Evolutionary conservation across 2,329 filamentous ascomycete genomes (phyloP).

Genomic region (Cephalotrichum gorgonifer): DNA sequence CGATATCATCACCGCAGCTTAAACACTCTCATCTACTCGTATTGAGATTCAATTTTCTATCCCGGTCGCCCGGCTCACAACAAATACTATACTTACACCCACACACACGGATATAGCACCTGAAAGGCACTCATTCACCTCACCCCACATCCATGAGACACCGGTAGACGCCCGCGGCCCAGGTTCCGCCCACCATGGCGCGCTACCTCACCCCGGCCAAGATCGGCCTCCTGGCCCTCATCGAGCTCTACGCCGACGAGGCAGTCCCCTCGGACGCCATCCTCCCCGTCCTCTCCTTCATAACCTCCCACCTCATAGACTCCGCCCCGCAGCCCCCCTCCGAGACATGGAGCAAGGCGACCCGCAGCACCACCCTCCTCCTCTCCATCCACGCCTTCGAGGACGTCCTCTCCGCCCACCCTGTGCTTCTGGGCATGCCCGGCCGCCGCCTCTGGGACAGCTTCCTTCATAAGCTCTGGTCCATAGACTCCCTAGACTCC

Average conservation of each 20-base stretch:
- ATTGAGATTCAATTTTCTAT: no score
- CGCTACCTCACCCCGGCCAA: conserved; percentile 85
- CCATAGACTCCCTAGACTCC: conserved; percentile 69
- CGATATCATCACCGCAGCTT: no score
- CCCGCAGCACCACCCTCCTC: conserved; percentile 39
- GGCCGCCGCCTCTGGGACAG: conserved; percentile 81
- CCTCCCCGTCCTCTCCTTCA: conserved; percentile 67
- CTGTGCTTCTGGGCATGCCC: conserved; percentile 48
- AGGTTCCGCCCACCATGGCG: no score
- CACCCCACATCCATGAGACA: no score
- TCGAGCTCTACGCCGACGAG: neutral
- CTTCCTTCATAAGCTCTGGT: conserved; percentile 74
- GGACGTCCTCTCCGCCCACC: conserved; percentile 40
- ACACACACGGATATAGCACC: no score
- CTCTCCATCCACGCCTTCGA: conserved; percentile 50
- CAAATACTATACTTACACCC: no score
- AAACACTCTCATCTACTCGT: no score
- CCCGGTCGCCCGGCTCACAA: no score
- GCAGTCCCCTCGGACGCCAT: conserved; percentile 43
- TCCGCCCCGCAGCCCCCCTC: conserved; percentile 16
- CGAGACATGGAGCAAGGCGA: conserved; percentile 35
- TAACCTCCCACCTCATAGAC: conserved; percentile 60
- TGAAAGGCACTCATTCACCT: no score
- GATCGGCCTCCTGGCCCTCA: neutral
- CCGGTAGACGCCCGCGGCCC: no score